Evolutionary conservation across 805 yeast genomes (phyloP).

Genomic region (Ogataea philodendri): DNA sequence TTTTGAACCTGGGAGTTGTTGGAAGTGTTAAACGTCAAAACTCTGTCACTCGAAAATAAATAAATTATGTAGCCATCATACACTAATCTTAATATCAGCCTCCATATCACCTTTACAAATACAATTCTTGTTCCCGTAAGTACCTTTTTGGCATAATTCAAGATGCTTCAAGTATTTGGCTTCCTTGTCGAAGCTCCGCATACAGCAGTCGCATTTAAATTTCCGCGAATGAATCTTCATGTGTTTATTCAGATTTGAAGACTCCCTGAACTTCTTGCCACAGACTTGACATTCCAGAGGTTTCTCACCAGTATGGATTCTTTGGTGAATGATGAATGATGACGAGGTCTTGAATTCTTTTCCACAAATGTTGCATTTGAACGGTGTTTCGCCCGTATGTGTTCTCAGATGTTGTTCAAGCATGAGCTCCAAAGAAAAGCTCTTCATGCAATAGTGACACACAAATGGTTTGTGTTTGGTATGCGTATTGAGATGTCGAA

Average conservation of each 20-base stretch:
- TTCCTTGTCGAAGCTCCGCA: slow-evolving; percentile 48
- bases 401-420: slow-evolving; percentile 77
- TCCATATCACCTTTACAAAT: slow-evolving; percentile 8
- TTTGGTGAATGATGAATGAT: slow-evolving; percentile 74
- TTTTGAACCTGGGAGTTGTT: slow-evolving; percentile 38
- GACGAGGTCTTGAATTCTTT: slow-evolving; percentile 81
- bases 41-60: background rate
- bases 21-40: slow-evolving; percentile 22
- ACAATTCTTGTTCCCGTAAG: slow-evolving; percentile 3
- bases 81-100: background rate
- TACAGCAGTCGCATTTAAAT: slow-evolving; percentile 51
- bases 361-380: slow-evolving; percentile 65
- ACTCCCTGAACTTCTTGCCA: slow-evolving; percentile 80
- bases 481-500: slow-evolving; percentile 86
- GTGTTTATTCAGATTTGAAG: slow-evolving; percentile 86
- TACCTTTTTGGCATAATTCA: slow-evolving; percentile 21
- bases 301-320: slow-evolving; percentile 89
- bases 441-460: slow-evolving; percentile 66
- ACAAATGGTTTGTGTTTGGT: slow-evolving; percentile 78
- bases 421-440: slow-evolving; percentile 75
- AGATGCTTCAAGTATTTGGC: slow-evolving; percentile 42
- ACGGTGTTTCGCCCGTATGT: slow-evolving; percentile 92
- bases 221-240: slow-evolving; percentile 68
- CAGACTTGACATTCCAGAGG: slow-evolving; percentile 82
- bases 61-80: background rate